Percentiles rank a stretch among this genome's conserved stretches.
phyloP scores from a whole-genome alignment of 805 yeast species.

The Grigorovia humatica region DNA sequence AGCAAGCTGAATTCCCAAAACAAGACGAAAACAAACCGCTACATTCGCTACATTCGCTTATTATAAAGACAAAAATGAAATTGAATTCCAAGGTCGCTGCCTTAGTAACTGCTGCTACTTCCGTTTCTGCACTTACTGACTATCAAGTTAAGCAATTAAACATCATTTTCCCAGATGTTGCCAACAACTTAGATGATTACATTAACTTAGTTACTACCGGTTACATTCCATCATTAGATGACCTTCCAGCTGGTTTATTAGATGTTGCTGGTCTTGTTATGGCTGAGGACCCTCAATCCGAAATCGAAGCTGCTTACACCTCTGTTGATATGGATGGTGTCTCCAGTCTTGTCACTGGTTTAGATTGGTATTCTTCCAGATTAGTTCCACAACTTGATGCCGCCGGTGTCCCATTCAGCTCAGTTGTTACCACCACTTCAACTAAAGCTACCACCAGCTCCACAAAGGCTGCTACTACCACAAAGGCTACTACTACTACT shows the following conservation, averaged over 20 bases:
- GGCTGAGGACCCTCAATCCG: conserved; percentile 14
- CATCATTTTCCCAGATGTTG: not conserved
- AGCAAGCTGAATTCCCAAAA: not conserved
- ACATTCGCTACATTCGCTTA: not conserved
- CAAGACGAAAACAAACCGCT: not conserved
- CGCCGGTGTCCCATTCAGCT: conserved; percentile 1
- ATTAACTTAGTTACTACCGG: not conserved
- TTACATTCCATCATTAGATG: not conserved
- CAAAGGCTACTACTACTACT: not conserved
- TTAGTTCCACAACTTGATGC: conserved; percentile 5
- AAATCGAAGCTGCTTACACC: conserved; percentile 3
- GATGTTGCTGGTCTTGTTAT: conserved; percentile 15
- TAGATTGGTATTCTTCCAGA: conserved; percentile 26
- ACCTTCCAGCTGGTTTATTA: conserved; percentile 18
- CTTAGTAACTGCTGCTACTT: not conserved
- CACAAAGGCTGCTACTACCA: not conserved
- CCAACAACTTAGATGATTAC: not conserved
- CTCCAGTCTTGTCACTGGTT: conserved; percentile 16
- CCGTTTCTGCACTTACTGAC: not conserved
- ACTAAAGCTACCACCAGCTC: conserved; percentile 1
- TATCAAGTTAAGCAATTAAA: not conserved
- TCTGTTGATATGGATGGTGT: conserved; percentile 18
- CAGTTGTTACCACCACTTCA: not conserved
- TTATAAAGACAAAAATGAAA: not conserved
- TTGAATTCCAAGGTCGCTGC: not conserved